phyloP scores from a whole-genome alignment of 139 green algal genomes.

The Tetradesmus lagerheimii region DNA sequence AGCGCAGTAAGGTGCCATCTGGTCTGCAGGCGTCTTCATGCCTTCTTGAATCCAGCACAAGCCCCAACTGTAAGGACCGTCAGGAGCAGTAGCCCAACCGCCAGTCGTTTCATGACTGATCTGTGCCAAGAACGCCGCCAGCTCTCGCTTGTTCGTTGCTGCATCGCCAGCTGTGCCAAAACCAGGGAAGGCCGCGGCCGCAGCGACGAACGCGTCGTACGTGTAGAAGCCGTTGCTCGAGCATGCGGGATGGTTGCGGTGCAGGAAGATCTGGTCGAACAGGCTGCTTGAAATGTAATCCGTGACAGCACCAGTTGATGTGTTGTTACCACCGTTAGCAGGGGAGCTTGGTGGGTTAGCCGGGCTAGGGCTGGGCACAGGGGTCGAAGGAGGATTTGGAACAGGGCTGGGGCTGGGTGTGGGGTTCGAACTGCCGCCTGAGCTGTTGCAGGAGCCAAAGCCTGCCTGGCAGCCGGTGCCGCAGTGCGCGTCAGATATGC shows the following conservation, averaged over 20 bases:
- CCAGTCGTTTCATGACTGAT: constrained; percentile 50
- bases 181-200: constrained; percentile 24
- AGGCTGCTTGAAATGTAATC: background rate
- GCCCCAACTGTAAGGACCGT: constrained; percentile 9
- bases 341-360: background rate
- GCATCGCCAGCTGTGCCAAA: background rate
- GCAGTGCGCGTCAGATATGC: background rate
- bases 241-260: background rate
- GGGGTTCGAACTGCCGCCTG: background rate
- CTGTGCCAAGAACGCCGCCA: constrained; percentile 51
- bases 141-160: constrained; percentile 36
- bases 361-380: background rate
- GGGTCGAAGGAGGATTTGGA: background rate
- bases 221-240: constrained; percentile 41
- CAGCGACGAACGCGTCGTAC: constrained; percentile 34
- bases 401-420: background rate
- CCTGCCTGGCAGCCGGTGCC: constrained; percentile 15
- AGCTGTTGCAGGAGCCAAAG: background rate
- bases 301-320: background rate
- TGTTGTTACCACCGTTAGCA: background rate
- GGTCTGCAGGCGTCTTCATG: background rate
- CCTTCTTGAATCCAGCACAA: constrained; percentile 23
- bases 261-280: background rate
- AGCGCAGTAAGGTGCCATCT: background rate
- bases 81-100: constrained; percentile 19